Evolutionary conservation across 2,329 filamentous ascomycete species (phyloP).

Genomic region (Verticillium isaacii): DNA sequence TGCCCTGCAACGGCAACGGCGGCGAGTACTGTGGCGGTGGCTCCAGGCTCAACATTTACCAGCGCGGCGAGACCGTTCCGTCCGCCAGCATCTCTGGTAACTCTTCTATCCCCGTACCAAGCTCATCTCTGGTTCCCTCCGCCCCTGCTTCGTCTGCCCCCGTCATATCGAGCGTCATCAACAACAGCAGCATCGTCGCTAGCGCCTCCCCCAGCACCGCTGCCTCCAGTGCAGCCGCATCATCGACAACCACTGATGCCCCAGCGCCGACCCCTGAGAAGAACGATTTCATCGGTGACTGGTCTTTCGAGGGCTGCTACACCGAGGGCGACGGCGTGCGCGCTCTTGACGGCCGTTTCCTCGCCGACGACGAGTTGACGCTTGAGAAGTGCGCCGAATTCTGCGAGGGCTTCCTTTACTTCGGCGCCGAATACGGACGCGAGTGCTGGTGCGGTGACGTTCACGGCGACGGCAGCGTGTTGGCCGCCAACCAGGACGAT

Average conservation of each 20-base stretch:
- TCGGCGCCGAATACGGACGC: conserved; percentile 28
- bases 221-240: conserved; percentile 25
- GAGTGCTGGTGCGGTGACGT: conserved; percentile 34
- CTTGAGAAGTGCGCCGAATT: conserved; percentile 26
- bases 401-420: conserved; percentile 23
- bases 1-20: conserved; percentile 29
- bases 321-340: conserved; percentile 25
- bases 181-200: conserved; percentile 15
- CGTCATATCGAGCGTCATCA: background rate
- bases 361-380: conserved; percentile 27
- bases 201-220: conserved; percentile 21
- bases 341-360: conserved; percentile 22
- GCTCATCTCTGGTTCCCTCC: background rate
- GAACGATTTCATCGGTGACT: conserved; percentile 19
- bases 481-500: conserved; percentile 22
- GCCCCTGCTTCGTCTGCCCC: background rate
- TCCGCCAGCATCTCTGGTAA: conserved; percentile 6
- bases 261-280: conserved; percentile 17
- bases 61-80: conserved; percentile 7
- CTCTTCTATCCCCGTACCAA: background rate
- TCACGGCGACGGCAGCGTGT: conserved; percentile 20
- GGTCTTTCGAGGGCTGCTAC: conserved; percentile 30
- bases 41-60: conserved; percentile 28
- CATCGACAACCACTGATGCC: background rate
- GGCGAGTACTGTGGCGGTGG: conserved; percentile 31